Base-by-base conservation (phyloP, 208 protist species). In the Phytomonas sp. region DNA sequence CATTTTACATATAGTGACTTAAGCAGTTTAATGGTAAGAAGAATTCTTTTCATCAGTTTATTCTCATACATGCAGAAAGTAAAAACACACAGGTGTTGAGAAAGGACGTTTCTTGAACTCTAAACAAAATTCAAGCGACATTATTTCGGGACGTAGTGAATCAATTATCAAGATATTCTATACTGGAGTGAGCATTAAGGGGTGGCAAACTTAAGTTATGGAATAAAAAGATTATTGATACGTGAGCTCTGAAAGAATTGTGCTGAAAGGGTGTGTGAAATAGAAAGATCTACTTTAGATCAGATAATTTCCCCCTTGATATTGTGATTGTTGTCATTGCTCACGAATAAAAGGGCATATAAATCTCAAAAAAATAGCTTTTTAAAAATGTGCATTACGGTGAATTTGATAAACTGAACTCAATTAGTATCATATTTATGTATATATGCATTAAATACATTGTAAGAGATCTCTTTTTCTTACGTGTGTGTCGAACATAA, bases 1-100 rank as follows among this genome's bases (percentile, higher is more conserved):
- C 1, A 20, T 2, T 20, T 23, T 51, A 23, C 40, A 51, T 51
- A 51, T 4, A 59, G 53, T 65, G 28, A 60, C 3, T 60, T 23
- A 53, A 56, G 36, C n/a, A 36, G 34, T 40, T 70, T 70, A 63
- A n/a, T 62, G 59, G 59, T 70, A 13, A 9, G 40, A 51, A 2
- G 13, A 7, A 20, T 74, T 61, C 34, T 53, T n/a, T 20, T 26
- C 8, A 29, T 59, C 37, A 13, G 43, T 69, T 15, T 59, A 36
- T 62, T 28, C 46, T 28, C 34, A 51, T 71, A 63, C 29, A 61
- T 73, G 62, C 62, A 60, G 1, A n/a, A n/a, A n/a, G n/a, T n/a
- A n/a, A 51, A 17, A 51, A 51, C 9, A 51, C 1, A 23, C 40
- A 51, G 7, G 40, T 23, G 40, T 2, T 23, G 40, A 15, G 13